Conservation (phyloP, 768 basidiomycete genomes). For the Boletus rufocinnamomeus region DNA sequence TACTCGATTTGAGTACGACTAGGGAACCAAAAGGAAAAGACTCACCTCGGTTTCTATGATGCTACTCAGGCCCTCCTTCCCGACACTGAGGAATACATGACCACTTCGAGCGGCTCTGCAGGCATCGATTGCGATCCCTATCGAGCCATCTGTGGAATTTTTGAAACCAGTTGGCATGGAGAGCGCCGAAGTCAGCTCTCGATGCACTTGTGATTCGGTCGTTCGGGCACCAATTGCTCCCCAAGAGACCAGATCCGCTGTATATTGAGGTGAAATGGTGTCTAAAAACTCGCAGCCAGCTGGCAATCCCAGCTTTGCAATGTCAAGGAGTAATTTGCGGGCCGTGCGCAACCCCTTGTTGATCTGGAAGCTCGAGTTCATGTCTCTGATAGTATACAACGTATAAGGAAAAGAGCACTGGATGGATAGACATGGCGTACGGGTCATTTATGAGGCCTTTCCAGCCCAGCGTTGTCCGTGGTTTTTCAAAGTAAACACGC, state of each 20-base stretch:
- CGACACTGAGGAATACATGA: constrained; percentile 96
- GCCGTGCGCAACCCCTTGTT: constrained; percentile 94
- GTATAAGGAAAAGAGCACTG: constrained; percentile 1
- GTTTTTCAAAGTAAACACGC: constrained; percentile 99
- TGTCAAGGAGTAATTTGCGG: constrained; percentile 81
- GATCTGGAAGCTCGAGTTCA: constrained; percentile 93
- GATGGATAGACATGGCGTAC: constrained; percentile 16
- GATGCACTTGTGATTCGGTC: constrained; percentile 91
- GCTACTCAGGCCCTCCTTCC: constrained; percentile 92
- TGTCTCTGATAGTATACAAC: constrained; percentile 42
- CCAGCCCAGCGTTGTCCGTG: constrained; percentile 96
- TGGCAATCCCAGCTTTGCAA: constrained; percentile 89
- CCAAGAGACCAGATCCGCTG: constrained; percentile 92
- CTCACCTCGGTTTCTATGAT: constrained; percentile 91
- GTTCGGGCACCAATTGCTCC: constrained; percentile 95
- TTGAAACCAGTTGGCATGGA: constrained; percentile 99
- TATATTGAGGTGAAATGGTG: constrained; percentile 80
- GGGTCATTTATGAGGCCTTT: constrained; percentile 99
- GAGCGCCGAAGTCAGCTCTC: constrained; percentile 83
- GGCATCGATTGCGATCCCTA: constrained; percentile 92
- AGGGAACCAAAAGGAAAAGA: not conserved
- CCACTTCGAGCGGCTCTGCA: constrained; percentile 89
- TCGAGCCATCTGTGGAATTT: constrained; percentile 93
- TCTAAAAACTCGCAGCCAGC: constrained; percentile 97
- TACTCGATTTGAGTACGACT: constrained; percentile 31